Base-by-base conservation (phyloP, 1,139 yeast genomes). In the Scheffersomyces illinoinensis region DNA sequence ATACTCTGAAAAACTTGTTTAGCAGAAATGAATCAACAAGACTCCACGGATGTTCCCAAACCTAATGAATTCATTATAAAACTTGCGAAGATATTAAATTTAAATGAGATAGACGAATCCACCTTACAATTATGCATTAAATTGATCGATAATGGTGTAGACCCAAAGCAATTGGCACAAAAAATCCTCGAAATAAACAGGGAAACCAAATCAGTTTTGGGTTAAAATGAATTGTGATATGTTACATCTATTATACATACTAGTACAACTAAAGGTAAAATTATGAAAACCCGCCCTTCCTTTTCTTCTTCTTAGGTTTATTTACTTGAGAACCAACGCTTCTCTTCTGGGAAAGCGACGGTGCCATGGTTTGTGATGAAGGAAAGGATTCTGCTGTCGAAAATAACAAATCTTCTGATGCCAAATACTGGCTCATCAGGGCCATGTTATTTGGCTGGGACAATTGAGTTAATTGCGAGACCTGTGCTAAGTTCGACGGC, bases 61-160 rank as follows among this genome's bases (percentile, higher is more conserved):
- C 54, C 65, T 17, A 71, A 72, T 55, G 55, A 54, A n/a, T 60
- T 71, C 54, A 64, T 76, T 1, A 56, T 65, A 17, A 74, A 76
- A 52, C 63, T 77, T 19, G 76, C 79, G 5, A 68, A 59, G 46
- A 48, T 76, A 19, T 63, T 77, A 56, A 64, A 68, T 43, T 66
- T 76, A 4, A 58, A 57, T 1, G 71, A 68, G 52, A 62, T 77
- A 5, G 77, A 77, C 57, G 76, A 71, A 21, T 52, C 75, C 0
- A 73, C 77, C 0, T 58, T 78, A 21, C 75, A 71, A 57, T 65
- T 78, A 48, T 78, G 82, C 58, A 61, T 76, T n/a, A 76, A 76
- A 57, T 63, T 78, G 47, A 60, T 78, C 48, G 82, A 78, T 59
- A 75, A 76, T 61, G 82, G 82, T 4, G 75, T 76, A 20, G 78